Base-by-base conservation (phyloP, 257 asterid species). In the Eucommia ulmoides region DNA sequence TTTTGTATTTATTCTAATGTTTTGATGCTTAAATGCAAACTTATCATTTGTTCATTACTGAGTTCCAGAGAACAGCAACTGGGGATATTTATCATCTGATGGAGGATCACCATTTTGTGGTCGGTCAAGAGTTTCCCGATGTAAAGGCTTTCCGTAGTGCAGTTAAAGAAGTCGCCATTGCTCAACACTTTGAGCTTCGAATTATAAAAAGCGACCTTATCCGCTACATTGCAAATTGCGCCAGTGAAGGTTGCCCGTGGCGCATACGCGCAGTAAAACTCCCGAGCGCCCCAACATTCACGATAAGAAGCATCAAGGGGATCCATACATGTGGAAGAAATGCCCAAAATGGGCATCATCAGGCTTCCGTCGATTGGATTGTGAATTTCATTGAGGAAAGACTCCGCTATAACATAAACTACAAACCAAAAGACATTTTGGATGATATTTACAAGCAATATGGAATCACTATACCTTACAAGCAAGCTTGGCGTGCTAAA, bases 401-500 rank as follows among this genome's bases (percentile, higher is more conserved):
- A 0, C 53, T 83, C 18, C 82, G 94, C 18, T 79, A 71, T 23
- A 73, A 83, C 69, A 63, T 77, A 48, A 75, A 83, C 61, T 83
- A 83, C 74, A 83, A 83, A 65, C 94, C 91, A 19, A 83, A 80
- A 58, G 94, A 83, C 64, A 83, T 83, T 63, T 46, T 77, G 61
- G 78, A 74, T 23, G 94, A 83, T 56, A 57, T 83, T 5, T 75
- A 77, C 61, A 52, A 67, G 22, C 82, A 68, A 24, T 80, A 83
- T 45, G 91, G 94, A 62, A 77, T 83, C 68, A 80, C 84, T 41
- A 83, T 83, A 66, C 91, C 94, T 5, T 83, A 83, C 53, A 80
- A 83, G 71, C 91, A 83, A 65, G 91, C 94, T 8, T 83, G 94
- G 94, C 79, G 94, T 22, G 94, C 91, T n/a, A 83, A 80, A 65